Evolutionary conservation across 2,329 filamentous ascomycete species (phyloP), one percentile per base, ranked within the genome.

Genomic region (Cladobotryum protrusum): DNA sequence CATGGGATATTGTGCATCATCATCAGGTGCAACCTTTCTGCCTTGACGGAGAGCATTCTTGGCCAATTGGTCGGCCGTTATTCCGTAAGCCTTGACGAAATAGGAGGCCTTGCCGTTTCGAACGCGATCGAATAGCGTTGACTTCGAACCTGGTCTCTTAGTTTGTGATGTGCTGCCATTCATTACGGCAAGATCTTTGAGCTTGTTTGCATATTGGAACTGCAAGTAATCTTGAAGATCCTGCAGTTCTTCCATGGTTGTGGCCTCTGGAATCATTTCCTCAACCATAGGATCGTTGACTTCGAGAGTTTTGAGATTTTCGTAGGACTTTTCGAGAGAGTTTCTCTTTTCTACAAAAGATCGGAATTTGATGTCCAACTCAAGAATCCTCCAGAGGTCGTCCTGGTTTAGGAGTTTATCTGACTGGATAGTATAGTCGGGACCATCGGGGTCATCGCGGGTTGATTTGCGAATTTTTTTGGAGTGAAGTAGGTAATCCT

Each of bases 181-280:
- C 53, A 82, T 76, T 15, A 82, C 72, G 13, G 84, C 81, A 43
- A 95, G 69, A 55, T 97, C 91, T 63, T 88, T 92, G 44, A 97
- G 75, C 64, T 95, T 83, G 3, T 83, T 75, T 4, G 87, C 83
- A 61, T 97, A 97, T 62, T 91, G 87, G 68, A 99, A 99, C 63
- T 97, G 90, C 47, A 97, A 74, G 61, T 97, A 97, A 62, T 99
- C 93, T 63, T 97, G 92, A 18, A 99, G 72, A 66, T 99, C 93
- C 64, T 99, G 93, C 15, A 99, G 77, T 64, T 99, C 93, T 64
- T 99, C 93, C 76, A 96, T 91, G 0, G 87, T 92, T 4, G 82
- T 82, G 3, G 91, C 90, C 51, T 83, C 77, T 1, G 79, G 77
- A n/a, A 93, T 79, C 77, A 96, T 85, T 57, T 91, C 85, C 42